Conservation (phyloP, 345 rosid genomes). For the Clausena lansium region DNA sequence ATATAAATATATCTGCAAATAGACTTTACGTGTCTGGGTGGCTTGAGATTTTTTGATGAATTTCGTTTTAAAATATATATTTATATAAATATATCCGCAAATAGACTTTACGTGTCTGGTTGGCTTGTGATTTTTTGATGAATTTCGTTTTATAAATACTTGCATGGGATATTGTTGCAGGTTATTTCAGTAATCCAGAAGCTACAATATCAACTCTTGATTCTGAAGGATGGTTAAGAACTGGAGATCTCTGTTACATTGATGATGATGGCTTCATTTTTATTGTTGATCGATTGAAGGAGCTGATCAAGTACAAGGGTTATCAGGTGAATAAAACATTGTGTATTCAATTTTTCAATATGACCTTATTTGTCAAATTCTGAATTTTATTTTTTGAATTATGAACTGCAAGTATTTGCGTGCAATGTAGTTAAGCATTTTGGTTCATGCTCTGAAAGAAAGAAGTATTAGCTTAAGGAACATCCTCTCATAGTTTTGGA, state of each 20-base stretch:
- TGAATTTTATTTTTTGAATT: background rate
- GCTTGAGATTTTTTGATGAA: too few species aligned
- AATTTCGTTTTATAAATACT: background rate
- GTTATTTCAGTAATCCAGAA: conserved; percentile 74
- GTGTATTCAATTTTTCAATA: background rate
- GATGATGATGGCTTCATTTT: conserved; percentile 84
- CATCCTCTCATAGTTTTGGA: background rate
- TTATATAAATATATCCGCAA: too few species aligned
- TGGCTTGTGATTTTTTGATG: background rate
- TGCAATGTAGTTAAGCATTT: background rate
- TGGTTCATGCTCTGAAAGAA: background rate
- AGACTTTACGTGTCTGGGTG: too few species aligned
- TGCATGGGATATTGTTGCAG: conserved; percentile 24
- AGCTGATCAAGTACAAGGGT: conserved; percentile 91
- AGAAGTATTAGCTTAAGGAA: background rate
- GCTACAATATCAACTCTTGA: conserved; percentile 76
- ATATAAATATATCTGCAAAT: too few species aligned
- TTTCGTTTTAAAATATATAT: too few species aligned
- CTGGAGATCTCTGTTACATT: conserved; percentile 90
- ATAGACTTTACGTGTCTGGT: too few species aligned
- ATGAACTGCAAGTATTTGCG: background rate
- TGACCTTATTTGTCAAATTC: background rate
- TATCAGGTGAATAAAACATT: conserved; percentile 54
- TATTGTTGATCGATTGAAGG: conserved; percentile 87
- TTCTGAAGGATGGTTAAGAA: conserved; percentile 87